These are phyloP conservation scores for Plenodomus tracheiphilus DNA, from an alignment of 2,329 filamentous ascomycete species.

Conservation along the genomic window DNA sequence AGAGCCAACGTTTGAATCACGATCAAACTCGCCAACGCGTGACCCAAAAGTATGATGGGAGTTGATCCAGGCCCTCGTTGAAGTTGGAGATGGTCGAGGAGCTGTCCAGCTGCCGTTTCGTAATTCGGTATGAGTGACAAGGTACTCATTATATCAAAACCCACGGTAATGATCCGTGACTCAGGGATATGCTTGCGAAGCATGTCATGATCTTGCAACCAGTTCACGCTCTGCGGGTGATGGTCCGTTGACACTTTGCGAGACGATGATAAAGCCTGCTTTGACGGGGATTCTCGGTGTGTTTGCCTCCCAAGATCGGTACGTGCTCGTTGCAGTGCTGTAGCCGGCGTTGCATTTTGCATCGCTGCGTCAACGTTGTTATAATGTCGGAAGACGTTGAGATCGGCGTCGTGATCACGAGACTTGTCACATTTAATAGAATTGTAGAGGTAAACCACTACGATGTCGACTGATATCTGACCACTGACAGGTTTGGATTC, in stretches of 20 bases:
- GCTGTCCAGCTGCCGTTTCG: slow-evolving; percentile 5
- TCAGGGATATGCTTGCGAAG: slow-evolving; percentile 5
- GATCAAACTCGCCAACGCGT: slow-evolving; percentile 1
- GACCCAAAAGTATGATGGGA: slow-evolving; percentile 10
- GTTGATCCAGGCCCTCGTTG: neutral
- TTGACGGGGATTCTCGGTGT: neutral
- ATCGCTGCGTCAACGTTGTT: neutral
- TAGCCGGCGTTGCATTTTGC: neutral
- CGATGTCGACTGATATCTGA: neutral
- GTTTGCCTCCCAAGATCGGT: slow-evolving; percentile 4
- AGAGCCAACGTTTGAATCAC: slow-evolving; percentile 3
- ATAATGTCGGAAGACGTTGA: slow-evolving; percentile 3
- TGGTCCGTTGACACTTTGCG: neutral
- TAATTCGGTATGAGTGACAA: neutral
- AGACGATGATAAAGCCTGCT: neutral
- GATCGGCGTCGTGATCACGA: slow-evolving; percentile 4
- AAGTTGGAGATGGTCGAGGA: slow-evolving; percentile 3
- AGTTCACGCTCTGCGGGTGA: slow-evolving; percentile 2
- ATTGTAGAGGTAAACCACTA: slow-evolving; percentile 4
- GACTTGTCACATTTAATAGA: slow-evolving; percentile 2
- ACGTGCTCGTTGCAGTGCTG: slow-evolving; percentile 2
- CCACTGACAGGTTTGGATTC: neutral
- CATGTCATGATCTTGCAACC: slow-evolving; percentile 6
- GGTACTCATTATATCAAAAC: slow-evolving; percentile 4
- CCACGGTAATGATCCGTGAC: slow-evolving; percentile 3